Evolutionary conservation across 768 basidiomycete genomes (phyloP).

Genomic region (Ramaria sp.): DNA sequence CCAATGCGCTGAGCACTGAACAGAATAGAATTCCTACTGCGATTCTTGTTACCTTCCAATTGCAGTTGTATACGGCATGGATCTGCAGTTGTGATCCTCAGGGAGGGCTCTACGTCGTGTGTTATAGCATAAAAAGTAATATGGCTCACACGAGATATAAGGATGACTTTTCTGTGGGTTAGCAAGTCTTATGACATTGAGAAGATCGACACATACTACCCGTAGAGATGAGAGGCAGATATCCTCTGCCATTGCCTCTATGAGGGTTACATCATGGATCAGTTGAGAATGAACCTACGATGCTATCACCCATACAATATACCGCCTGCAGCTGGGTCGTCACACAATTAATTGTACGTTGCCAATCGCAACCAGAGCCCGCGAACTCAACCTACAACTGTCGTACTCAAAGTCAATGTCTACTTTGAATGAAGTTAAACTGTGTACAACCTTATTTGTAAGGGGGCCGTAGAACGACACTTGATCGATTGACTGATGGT

Average conservation of each 20-base stretch:
- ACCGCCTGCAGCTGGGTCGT: background rate
- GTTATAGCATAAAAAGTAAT: background rate
- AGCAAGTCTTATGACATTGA: background rate
- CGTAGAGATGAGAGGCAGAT: background rate
- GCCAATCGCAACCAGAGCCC: background rate
- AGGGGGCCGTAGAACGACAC: no score
- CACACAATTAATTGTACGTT: background rate
- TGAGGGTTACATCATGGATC: background rate
- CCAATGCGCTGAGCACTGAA: slow-evolving; percentile 17
- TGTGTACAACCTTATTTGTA: no score
- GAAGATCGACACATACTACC: background rate
- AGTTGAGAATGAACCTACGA: background rate
- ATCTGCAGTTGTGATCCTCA: background rate
- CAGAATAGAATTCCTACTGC: slow-evolving; percentile 34
- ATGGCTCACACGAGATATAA: background rate
- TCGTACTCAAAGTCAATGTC: background rate
- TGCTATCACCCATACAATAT: background rate
- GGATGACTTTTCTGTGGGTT: background rate
- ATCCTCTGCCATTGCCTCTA: background rate
- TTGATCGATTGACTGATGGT: no score
- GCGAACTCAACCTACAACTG: background rate
- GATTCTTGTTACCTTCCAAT: slow-evolving; percentile 36
- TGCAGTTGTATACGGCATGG: slow-evolving; percentile 42
- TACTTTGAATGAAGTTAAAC: background rate
- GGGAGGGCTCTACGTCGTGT: no score